Evolutionary conservation across 2,329 filamentous ascomycete species (phyloP), one percentile per base, ranked within the genome.

Genomic region (Exophiala dermatitidis): DNA sequence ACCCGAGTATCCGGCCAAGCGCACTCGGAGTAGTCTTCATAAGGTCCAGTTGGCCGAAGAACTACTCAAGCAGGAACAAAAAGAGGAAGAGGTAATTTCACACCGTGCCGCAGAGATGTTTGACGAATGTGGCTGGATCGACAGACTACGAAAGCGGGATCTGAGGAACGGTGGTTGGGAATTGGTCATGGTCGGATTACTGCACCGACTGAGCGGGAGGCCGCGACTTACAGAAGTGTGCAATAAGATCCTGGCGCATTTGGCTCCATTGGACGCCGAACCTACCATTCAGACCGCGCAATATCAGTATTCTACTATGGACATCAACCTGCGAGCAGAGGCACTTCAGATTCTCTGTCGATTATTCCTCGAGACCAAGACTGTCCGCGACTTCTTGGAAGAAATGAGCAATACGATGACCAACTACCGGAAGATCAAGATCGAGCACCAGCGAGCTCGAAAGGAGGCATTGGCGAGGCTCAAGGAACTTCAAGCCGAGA

Each of bases 341-440:
- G 86, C 85, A 26, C 76, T 98, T 43, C 86, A 96, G 66, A 85
- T 94, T 34, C 81, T 96, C 52, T 89, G 88, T 67, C 84, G 91
- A 75, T 76, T 97, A 56, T 90, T 88, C 1, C 78, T 90, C 52
- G 85, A 90, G 64, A 96, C 93, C 0, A 90, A 89, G 67, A 84
- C 86, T 1, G 81, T 97, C 61, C 84, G 91, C 49, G 84, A 82
- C 10, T 95, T 94, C 67, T 86, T 98, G 76, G 89, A 95, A 62
- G 85, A 91, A 58, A 95, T 90, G 71, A 89, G 86, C 60, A 88
- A 91, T 65, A 87, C 89, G 50, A 96, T 97, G 90, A 98, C 93
- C 1, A 82, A 84, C 50, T 89, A 94, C 65, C 84, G 93, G 46
- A 98, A 98, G 70, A 87, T 94, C 67, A 96, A 95, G 73, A 95